Evolutionary conservation across 352 stramenopile genomes (phyloP).

Genomic region (Lagenidium giganteum): DNA sequence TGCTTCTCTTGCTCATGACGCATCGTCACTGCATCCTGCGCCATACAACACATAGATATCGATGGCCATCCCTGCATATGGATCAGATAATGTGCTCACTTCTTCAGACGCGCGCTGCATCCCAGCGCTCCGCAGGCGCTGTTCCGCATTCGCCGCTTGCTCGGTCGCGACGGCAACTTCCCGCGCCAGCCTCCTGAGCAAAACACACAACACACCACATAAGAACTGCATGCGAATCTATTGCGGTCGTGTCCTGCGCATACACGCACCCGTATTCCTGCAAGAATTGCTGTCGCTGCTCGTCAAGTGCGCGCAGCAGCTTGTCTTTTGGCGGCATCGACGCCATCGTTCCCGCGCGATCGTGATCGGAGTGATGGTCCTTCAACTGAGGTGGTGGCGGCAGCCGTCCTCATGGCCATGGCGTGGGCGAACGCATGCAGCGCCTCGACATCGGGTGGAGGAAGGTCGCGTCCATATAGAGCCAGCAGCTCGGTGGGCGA

Average conservation of each 20-base stretch:
- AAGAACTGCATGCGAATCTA: background rate
- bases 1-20: background rate
- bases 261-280: slow-evolving; percentile 17
- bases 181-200: slow-evolving; percentile 10
- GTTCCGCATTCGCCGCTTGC: slow-evolving; percentile 10
- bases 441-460: slow-evolving; percentile 35
- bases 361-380: background rate
- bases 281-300: slow-evolving; percentile 13
- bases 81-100: no score
- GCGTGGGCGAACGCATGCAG: slow-evolving; percentile 35
- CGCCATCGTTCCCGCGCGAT: background rate
- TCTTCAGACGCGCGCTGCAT: slow-evolving; percentile 1
- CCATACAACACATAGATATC: no score
- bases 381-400: slow-evolving; percentile 11
- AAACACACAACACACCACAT: background rate
- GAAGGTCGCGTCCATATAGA: slow-evolving; percentile 52
- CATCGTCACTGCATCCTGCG: no score
- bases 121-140: slow-evolving; percentile 1
- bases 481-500: slow-evolving; percentile 39
- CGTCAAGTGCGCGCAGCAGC: slow-evolving; percentile 21
- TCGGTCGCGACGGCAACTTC: slow-evolving; percentile 6
- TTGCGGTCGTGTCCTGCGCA: background rate
- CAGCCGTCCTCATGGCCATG: slow-evolving; percentile 35
- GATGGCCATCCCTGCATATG: no score
- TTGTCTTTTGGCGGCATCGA: slow-evolving; percentile 13